Evolutionary conservation across 225 moss, liverwort and hornwort species (phyloP), one percentile per base, ranked within the genome.

Genomic region (Ulota crispa): DNA sequence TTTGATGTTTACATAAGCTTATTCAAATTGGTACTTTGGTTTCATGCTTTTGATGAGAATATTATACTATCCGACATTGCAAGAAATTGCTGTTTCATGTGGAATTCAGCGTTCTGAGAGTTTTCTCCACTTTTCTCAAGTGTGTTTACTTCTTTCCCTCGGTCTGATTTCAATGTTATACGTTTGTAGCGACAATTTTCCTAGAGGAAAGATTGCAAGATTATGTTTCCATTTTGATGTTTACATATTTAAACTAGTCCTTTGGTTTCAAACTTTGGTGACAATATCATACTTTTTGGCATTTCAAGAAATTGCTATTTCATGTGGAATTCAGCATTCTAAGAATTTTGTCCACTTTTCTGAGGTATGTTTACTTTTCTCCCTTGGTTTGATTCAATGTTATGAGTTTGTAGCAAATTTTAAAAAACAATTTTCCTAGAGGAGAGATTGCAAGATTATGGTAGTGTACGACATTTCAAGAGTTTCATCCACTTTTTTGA

Each of bases 281-380:
- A 67, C 56, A 57, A 55, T 18, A 19, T 45, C 19, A n/a, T 19
- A 1, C 19, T 18, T 2, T 13, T 6, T 19, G 53, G 3, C 32
- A 45, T 67, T 18, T 57, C 13, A 5, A 24, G 19, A 45, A 42
- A 65, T 42, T 74, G 23, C n/a, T 45, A 14, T 43, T 81, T 66
- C 42, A 52, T 65, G 67, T 31, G 32, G 45, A 67, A 57, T 81
- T 81, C 20, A 45, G 59, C 24, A n/a, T n/a, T n/a, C n/a, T n/a
- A n/a, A n/a, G n/a, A n/a, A n/a, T n/a, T n/a, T n/a, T n/a, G n/a
- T n/a, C n/a, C n/a, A n/a, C n/a, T n/a, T n/a, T n/a, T n/a, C n/a
- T n/a, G n/a, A n/a, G n/a, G n/a, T n/a, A n/a, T n/a, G n/a, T n/a
- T n/a, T n/a, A n/a, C n/a, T n/a, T n/a, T n/a, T n/a, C n/a, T n/a